Conservation (phyloP, 176 grass and related monocot genomes). For the Carex littledalei region DNA sequence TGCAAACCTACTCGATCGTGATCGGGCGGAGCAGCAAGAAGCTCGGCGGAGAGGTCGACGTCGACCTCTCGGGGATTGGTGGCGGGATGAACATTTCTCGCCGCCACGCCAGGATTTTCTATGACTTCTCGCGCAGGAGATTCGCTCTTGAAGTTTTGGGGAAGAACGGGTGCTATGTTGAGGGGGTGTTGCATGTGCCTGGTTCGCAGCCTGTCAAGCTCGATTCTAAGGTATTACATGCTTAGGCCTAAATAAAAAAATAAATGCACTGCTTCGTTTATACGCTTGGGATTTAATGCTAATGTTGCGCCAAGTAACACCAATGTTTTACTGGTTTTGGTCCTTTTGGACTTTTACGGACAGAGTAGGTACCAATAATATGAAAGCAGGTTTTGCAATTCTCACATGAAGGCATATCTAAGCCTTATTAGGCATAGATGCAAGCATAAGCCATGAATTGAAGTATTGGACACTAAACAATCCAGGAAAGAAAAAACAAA, state of each 20-base stretch:
- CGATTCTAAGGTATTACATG: constrained; percentile 44
- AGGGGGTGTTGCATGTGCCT: constrained; percentile 63
- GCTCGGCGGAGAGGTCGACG: constrained; percentile 53
- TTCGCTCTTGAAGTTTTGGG: constrained; percentile 85
- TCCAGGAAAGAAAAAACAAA: neutral
- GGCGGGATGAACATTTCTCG: constrained; percentile 89
- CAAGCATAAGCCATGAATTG: neutral
- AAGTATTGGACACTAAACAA: neutral
- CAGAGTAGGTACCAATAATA: neutral
- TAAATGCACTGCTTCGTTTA: neutral
- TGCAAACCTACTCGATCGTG: constrained; percentile 90
- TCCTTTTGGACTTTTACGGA: too few species aligned
- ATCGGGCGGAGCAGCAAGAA: constrained; percentile 77
- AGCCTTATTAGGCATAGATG: neutral
- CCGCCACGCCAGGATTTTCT: constrained; percentile 84
- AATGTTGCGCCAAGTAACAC: neutral
- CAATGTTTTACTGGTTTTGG: neutral
- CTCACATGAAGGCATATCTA: neutral
- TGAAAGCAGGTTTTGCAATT: neutral
- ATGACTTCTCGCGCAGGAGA: constrained; percentile 57
- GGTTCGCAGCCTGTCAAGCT: constrained; percentile 56
- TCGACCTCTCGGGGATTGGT: constrained; percentile 69
- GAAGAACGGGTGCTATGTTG: constrained; percentile 83
- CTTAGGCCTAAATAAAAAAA: neutral
- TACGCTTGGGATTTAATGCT: neutral